phyloP scores from a whole-genome alignment of 2,329 filamentous ascomycete genomes.

The Pseudogymnoascus sp. region DNA sequence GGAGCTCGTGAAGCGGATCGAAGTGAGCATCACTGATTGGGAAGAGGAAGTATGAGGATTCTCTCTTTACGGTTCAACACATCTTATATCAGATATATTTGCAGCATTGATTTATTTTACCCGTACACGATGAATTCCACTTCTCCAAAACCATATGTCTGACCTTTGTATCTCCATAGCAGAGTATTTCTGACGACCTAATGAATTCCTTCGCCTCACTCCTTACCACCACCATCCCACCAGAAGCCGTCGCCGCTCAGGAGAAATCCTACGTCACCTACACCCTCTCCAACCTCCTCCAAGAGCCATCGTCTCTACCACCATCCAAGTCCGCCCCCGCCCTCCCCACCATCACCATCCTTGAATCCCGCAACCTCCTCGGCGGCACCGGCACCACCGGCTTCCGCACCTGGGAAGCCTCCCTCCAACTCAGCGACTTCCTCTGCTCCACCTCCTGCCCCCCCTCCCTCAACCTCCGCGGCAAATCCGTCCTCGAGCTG shows the following conservation, averaged over 20 bases:
- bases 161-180: constrained; percentile 23
- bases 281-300: constrained; percentile 23
- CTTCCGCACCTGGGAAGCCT: constrained; percentile 73
- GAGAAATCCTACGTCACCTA: constrained; percentile 72
- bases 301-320: neutral
- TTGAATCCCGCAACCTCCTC: constrained; percentile 63
- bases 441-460: constrained; percentile 38
- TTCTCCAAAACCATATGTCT: constrained; percentile 17
- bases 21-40: constrained; percentile 69
- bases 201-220: constrained; percentile 61
- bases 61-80: constrained; percentile 13
- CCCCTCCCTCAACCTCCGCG: constrained; percentile 33
- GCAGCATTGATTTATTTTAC: constrained; percentile 7
- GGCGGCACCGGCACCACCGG: constrained; percentile 67
- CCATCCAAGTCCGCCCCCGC: neutral
- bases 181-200: constrained; percentile 80
- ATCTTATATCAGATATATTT: constrained; percentile 15
- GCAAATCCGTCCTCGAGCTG: constrained; percentile 60
- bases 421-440: constrained; percentile 64
- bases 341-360: constrained; percentile 46
- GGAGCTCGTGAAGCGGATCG: constrained; percentile 59
- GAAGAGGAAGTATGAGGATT: constrained; percentile 70
- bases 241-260: constrained; percentile 59
- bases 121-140: neutral
- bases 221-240: constrained; percentile 54